These are phyloP conservation scores for Rhododendron molle DNA, from an alignment of 148 eudicot genomes.

Conservation along the genomic window DNA sequence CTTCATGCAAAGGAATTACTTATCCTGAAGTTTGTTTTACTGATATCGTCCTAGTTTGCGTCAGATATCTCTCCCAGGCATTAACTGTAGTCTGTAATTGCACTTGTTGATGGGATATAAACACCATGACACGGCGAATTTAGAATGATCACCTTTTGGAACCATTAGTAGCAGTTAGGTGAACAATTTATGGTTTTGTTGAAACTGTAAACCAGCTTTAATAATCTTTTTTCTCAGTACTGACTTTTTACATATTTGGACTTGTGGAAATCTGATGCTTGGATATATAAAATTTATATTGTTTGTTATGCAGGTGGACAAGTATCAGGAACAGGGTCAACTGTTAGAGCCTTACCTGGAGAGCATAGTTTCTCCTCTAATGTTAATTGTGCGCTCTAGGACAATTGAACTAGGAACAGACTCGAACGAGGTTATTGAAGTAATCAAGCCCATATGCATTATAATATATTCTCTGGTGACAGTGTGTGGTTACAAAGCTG, in stretches of 20 bases:
- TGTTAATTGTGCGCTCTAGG: conserved; percentile 73
- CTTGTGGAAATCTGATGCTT: background rate
- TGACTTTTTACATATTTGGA: background rate
- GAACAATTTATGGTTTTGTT: background rate
- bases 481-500: conserved; percentile 92
- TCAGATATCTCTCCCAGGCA: background rate
- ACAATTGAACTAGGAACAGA: conserved; percentile 50
- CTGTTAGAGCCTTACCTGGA: conserved; percentile 91
- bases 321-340: conserved; percentile 93
- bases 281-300: background rate
- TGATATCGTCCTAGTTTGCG: background rate
- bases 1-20: too few species aligned
- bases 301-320: conserved; percentile 61
- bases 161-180: background rate
- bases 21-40: background rate
- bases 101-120: background rate
- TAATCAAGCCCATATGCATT: conserved; percentile 74
- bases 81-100: background rate
- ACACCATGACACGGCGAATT: background rate
- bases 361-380: conserved; percentile 84
- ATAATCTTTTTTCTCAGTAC: background rate
- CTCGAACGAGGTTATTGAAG: conserved; percentile 62
- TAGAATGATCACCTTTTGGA: background rate
- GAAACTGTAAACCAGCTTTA: background rate
- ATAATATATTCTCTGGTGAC: conserved; percentile 79